Conservation (phyloP, 495 filamentous ascomycete species). For the Letharia lupina region DNA sequence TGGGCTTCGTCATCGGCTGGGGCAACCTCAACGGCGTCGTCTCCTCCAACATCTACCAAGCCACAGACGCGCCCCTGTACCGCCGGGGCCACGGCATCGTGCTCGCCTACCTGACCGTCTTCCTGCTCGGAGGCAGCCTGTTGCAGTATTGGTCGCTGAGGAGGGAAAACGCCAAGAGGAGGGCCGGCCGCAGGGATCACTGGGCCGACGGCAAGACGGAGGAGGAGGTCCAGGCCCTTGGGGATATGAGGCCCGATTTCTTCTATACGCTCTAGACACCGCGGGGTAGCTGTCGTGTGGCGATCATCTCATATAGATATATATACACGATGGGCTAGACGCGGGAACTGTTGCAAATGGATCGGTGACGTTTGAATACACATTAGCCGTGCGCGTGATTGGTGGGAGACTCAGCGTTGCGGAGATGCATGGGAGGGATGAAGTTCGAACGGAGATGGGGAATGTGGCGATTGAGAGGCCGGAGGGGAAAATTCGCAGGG, state of each 20-base stretch:
- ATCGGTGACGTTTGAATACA: no score
- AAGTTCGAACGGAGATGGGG: no score
- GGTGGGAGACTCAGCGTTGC: no score
- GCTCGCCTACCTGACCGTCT: slow-evolving; percentile 51
- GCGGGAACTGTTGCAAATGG: no score
- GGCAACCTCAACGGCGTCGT: slow-evolving; percentile 88
- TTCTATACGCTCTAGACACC: slow-evolving; percentile 50
- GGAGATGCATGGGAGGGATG: no score
- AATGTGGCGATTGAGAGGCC: no score
- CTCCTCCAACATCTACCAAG: slow-evolving; percentile 62
- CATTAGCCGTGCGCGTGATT: no score
- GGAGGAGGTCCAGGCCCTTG: slow-evolving; percentile 52
- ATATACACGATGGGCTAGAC: no score
- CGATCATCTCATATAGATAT: no score
- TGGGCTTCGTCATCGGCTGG: slow-evolving; percentile 87
- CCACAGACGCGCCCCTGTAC: slow-evolving; percentile 45
- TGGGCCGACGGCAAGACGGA: slow-evolving; percentile 52
- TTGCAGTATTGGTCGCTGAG: slow-evolving; percentile 58
- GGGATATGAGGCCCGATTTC: slow-evolving; percentile 72
- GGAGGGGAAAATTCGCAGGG: no score
- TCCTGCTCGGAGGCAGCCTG: slow-evolving; percentile 52
- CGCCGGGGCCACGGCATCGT: slow-evolving; percentile 51
- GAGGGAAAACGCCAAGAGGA: slow-evolving; percentile 54
- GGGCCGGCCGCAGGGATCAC: slow-evolving; percentile 58
- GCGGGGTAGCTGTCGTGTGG: no score